Base-by-base conservation (phyloP, 169 alveolate genomes). In the Cyclospora cayetanensis region DNA sequence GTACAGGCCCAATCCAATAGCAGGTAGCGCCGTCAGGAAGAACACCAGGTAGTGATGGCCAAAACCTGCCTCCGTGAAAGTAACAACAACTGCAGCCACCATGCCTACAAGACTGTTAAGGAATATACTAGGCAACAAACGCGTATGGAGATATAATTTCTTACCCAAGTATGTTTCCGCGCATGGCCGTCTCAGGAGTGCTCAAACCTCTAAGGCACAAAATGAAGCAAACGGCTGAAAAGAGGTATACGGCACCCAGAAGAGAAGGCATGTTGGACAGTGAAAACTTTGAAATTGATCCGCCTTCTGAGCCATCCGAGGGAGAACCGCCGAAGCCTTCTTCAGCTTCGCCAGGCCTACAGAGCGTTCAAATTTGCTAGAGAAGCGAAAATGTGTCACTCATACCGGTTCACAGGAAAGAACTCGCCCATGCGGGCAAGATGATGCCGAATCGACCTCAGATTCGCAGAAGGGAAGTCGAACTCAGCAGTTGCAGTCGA, bases 111-210 rank as follows among this genome's bases (percentile, higher is more conserved):
- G 90, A 42, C 96, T 91, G 83, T 7, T 4, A 34, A 50, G n/a
- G 22, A 35, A 42, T 22, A 18, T n/a, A n/a, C 50, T 5, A 29
- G 22, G 39, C 22, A n/a, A 4, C 37, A 37, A 18, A 15, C n/a
- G 25, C 2, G 9, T 41, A 15, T 31, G 39, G 2, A 11, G 46
- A 41, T 35, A 15, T 22, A 31, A 37, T 27, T 4, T 11, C 94
- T 35, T 53, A 91, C 94, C 94, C 96, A 83, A 94, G 90, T 43
- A 90, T 80, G 92, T 94, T 94, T 20, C 96, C 96, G 63, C 93
- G 93, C 82, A 84, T 77, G 50, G 96, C 95, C 7, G 96, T 94
- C 52, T 92, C 68, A 53, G 93, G 93, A 7, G 93, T 92, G 92
- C 93, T 92, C 92, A 94, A 80, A 41, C 96, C 96, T 34, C 93